Evolutionary conservation across 257 asterid genomes (phyloP), one percentile per base, ranked within the genome.

Genomic region (Mentha longifolia): DNA sequence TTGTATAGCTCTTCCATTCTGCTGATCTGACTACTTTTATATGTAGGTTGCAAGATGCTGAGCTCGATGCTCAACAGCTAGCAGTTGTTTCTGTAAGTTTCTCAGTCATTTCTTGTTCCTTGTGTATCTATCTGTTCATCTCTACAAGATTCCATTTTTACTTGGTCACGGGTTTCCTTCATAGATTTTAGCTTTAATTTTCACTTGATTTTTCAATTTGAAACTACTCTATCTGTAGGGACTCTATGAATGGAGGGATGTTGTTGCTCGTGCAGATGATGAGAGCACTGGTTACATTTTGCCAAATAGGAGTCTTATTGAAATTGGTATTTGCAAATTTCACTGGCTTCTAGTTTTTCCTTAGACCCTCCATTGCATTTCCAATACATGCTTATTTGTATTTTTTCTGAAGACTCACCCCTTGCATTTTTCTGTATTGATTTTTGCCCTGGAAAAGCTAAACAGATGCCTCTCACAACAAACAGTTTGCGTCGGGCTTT

Each of bases 241-340:
- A 52, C 91, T 95, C 30, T 90, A 76, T 78, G 97, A 84, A 76
- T 95, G 98, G 99, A 85, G 99, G 78, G 99, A 95, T 80, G 81
- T 70, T 41, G 92, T 95, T 70, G 99, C 98, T 71, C 99, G 99
- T 55, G 85, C 97, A 54, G 99, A 95, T 78, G 99, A 95, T 81
- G 99, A 95, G 86, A 95, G 99, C 85, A 95, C 99, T 58, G 99
- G 99, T 65, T 95, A 84, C 83, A 73, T 95, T 61, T 75, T 95
- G 78, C 99, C 99, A 3, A 95, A 95, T 76, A 86, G 88, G 81
- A 85, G 86, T 50, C 99, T 95, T 65, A 74, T 88, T 66, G 98
- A 95, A 80, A 88, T 95, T 74, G 98, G 98, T 93, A 85, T 47
- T 50, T 51, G 39, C 6, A 35, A 5, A 35, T 35, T 35, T 35